Base-by-base conservation (phyloP, 2,329 filamentous ascomycete species). In the Trichoderma pleuroti region DNA sequence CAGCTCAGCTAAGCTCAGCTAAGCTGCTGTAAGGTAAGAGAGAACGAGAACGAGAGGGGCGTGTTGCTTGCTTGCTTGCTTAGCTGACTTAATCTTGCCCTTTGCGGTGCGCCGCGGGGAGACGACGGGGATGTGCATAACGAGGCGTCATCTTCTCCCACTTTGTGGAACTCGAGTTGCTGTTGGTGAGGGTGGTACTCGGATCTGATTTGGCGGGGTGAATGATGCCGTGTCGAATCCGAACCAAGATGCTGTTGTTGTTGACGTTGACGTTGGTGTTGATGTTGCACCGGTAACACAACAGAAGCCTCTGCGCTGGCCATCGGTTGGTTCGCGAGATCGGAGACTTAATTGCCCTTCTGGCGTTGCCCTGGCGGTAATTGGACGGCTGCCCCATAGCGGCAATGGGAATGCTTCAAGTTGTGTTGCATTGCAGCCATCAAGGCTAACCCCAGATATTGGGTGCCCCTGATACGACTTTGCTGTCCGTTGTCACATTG, bases 391-490 rank as follows among this genome's bases (percentile, higher is more conserved):
- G n/a, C 21, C 30, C 39, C 28, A 28, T 26, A 36, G 14, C 14
- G 26, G 56, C 39, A 52, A 26, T 36, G 39, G 39, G 21, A 60
- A 34, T 34, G 65, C 42, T 59, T 46, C 26, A 28, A 34, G 56
- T 34, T 68, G 65, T 42, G 65, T 68, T 28, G 65, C 56, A 68
- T 68, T 68, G 56, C 65, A 68, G 65, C 65, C 36, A 34, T 61
- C 56, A 68, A 21, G 39, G 9, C 54, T 52, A 68, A 68, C 65
- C 65, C 65, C 52, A 68, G 65, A 60, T 60, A 61, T 68, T 34
- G 28, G 36, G 56, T n/a, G 49, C 24, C 65, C 65, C 65, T 68
- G 65, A 68, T 68, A 46, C 54, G 54, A 68, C 65, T 68, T 57
- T 61, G 56, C 39, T 32, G 28, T 24, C 56, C 30, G n/a, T n/a